These are phyloP conservation scores for Ilyonectria robusta DNA, from an alignment of 2,329 filamentous ascomycete species.

Conservation along the genomic window DNA sequence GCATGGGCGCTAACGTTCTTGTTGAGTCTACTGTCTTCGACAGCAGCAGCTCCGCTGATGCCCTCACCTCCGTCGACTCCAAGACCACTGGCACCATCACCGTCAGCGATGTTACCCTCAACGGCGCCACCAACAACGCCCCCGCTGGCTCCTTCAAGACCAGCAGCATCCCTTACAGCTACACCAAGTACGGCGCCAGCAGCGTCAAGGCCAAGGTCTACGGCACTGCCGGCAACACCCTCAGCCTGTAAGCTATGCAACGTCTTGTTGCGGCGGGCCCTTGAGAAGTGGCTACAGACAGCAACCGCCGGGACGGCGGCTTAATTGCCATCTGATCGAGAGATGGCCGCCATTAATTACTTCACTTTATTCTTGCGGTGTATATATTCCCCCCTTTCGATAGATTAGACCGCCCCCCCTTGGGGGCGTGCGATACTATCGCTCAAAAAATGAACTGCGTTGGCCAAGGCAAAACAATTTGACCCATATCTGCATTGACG, in stretches of 20 bases:
- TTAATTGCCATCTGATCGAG: not conserved
- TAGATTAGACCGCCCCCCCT: not conserved
- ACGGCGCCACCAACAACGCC: constrained; percentile 57
- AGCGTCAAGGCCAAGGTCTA: constrained; percentile 62
- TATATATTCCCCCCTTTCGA: constrained; percentile 5
- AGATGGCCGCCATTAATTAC: constrained; percentile 5
- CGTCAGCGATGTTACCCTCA: constrained; percentile 59
- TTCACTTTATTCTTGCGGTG: constrained; percentile 11
- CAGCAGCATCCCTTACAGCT: constrained; percentile 68
- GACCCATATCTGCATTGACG: not conserved
- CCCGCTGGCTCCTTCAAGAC: constrained; percentile 64
- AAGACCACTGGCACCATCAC: constrained; percentile 58
- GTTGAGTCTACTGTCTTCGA: constrained; percentile 69
- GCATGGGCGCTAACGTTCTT: constrained; percentile 70
- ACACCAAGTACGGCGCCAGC: constrained; percentile 60
- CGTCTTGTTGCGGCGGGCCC: not conserved
- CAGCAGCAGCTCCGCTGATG: constrained; percentile 49
- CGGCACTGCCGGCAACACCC: constrained; percentile 56
- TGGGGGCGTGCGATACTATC: not conserved
- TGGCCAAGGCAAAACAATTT: not conserved
- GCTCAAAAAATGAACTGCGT: constrained; percentile 16
- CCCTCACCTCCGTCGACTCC: constrained; percentile 58
- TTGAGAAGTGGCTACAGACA: constrained; percentile 3
- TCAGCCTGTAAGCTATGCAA: constrained; percentile 49
- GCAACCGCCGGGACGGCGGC: not conserved